Evolutionary conservation across 176 grass and related monocot species (phyloP), one percentile per base, ranked within the genome.

Genomic region (Puccinellia tenuiflora): DNA sequence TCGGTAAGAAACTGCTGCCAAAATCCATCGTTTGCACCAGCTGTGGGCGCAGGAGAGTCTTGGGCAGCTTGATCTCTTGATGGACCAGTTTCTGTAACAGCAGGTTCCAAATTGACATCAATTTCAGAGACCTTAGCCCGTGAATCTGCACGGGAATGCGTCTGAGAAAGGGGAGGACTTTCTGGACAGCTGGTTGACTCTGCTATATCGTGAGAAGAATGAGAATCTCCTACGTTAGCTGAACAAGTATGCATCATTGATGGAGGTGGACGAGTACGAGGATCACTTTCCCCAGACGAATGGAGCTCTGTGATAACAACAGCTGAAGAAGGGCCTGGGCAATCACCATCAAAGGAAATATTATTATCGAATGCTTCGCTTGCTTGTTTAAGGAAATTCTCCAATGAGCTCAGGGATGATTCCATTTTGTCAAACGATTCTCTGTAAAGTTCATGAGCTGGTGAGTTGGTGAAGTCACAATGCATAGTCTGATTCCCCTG

Each of bases 1-100:
- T 99, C 96, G 10, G 87, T 92, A 84, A 96, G 91, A 87, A 99
- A 96, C 78, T 99, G 96, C 77, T 92, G 80, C 96, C 96, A 96
- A 81, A 99, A 99, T 7, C 87, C 81, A 81, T 99, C 97, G 5
- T 99, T 99, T 81, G 71, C 77, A 1, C 93, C 97, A 47, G 90
- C 13, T 70, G 77, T 17, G 8, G 75, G 76, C 29, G 70, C 46
- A 28, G 82, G 68, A 31, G 46, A 65, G 51, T 80, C 62, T 74
- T 71, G 60, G 2, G 14, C 45, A 37, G 78, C 53, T 85, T 79
- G 67, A 72, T 92, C 90, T 83, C 87, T 92, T 21, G 88, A 86
- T 55, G 74, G 85, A 76, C 78, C 91, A 20, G 48, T 67, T 83
- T 96, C 93, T 63, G 87, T 77, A 79, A 83, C 74, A 80, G 82